Evolutionary conservation across 768 basidiomycete genomes (phyloP).

Genomic region (Termitomyces sp.): DNA sequence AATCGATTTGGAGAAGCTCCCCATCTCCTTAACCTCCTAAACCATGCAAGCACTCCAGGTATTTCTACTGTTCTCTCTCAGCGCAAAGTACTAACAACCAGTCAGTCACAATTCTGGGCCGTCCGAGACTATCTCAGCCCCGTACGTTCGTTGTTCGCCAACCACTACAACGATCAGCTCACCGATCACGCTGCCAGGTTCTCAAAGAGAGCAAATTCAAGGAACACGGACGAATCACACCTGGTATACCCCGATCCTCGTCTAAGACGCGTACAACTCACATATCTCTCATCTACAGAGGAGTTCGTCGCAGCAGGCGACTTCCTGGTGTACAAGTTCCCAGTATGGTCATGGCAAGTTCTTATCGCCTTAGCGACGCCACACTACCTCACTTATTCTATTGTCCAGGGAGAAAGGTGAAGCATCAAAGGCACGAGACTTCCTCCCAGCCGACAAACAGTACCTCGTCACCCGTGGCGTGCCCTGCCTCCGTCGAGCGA

Average conservation of each 20-base stretch:
- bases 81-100: background rate
- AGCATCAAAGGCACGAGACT: conserved; percentile 80
- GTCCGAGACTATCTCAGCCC: conserved; percentile 93
- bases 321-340: conserved; percentile 97
- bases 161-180: conserved; percentile 29
- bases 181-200: conserved; percentile 56
- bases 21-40: conserved; percentile 19
- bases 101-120: conserved; percentile 20
- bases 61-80: background rate
- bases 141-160: conserved; percentile 34
- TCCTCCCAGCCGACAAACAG: conserved; percentile 94
- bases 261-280: conserved; percentile 17
- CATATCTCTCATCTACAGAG: conserved; percentile 48
- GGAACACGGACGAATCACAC: conserved; percentile 95
- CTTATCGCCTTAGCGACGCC: background rate
- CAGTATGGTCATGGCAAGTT: conserved; percentile 92
- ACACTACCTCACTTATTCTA: conserved; percentile 3
- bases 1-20: conserved; percentile 28
- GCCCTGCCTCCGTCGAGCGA: conserved; percentile 93
- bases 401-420: conserved; percentile 90
- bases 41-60: conserved; percentile 46
- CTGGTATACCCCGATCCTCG: conserved; percentile 52
- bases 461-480: conserved; percentile 95
- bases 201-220: conserved; percentile 99
- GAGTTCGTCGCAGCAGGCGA: conserved; percentile 99